phyloP scores from a whole-genome alignment of 2,329 filamentous ascomycete genomes.

The Coleophoma crateriformis region DNA sequence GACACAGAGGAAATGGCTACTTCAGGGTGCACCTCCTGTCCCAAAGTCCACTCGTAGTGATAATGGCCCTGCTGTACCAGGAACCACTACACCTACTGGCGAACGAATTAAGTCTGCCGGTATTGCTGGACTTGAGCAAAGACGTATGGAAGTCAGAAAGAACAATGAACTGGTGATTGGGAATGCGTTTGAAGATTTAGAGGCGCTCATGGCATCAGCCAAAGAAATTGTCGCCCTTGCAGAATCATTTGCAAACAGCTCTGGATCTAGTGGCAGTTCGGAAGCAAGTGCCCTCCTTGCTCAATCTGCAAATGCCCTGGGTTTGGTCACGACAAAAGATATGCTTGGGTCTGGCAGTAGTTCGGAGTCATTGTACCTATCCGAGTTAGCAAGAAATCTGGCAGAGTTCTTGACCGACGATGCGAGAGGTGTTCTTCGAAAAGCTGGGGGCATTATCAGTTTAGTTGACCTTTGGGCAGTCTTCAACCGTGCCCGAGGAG shows the following conservation, averaged over 20 bases:
- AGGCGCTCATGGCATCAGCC: slow-evolving; percentile 94
- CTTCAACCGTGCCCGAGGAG: slow-evolving; percentile 89
- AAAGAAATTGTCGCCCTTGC: slow-evolving; percentile 94
- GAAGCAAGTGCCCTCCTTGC: slow-evolving; percentile 73
- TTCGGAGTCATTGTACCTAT: slow-evolving; percentile 81
- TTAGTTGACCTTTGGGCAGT: slow-evolving; percentile 90
- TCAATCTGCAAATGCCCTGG: slow-evolving; percentile 77
- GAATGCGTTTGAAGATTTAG: slow-evolving; percentile 90
- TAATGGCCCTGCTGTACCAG: slow-evolving; percentile 14
- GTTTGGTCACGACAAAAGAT: slow-evolving; percentile 90
- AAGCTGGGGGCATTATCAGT: slow-evolving; percentile 81
- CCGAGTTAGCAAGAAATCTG: slow-evolving; percentile 76
- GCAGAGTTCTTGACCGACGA: slow-evolving; percentile 90
- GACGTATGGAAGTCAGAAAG: slow-evolving; percentile 76
- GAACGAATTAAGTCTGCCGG: slow-evolving; percentile 62
- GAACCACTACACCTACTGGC: slow-evolving; percentile 29
- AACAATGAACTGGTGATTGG: slow-evolving; percentile 94
- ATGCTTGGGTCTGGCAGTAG: slow-evolving; percentile 74
- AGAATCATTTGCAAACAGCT: slow-evolving; percentile 69
- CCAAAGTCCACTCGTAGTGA: slow-evolving; percentile 52
- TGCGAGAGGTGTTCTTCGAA: slow-evolving; percentile 67
- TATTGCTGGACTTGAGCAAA: slow-evolving; percentile 86
- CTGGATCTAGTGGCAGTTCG: slow-evolving; percentile 50
- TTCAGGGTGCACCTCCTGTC: slow-evolving; percentile 83
- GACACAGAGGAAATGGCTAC: slow-evolving; percentile 91